A percentile compares a stretch with the other conserved stretches of the same genome.
phyloP scores from a whole-genome alignment of 1,284 basidiomycete genomes.

The Papiliotrema nemorosa region DNA sequence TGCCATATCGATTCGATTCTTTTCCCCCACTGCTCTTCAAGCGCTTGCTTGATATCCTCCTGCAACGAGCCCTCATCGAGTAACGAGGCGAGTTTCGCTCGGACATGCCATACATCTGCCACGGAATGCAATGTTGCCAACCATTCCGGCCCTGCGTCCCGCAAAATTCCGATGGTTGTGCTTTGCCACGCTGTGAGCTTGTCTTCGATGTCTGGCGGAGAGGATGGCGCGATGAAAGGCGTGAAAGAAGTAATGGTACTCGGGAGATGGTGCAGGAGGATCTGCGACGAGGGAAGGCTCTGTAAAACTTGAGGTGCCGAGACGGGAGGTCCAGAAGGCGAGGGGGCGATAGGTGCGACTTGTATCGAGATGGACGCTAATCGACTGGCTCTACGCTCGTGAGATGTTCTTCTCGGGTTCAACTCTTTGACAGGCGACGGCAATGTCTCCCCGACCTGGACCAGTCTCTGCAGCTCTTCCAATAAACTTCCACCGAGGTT shows the following conservation, averaged over 20 bases:
- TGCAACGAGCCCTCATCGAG: slow-evolving; percentile 30
- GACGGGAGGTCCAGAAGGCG: slow-evolving; percentile 22
- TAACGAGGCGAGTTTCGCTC: slow-evolving; percentile 16
- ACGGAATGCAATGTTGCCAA: slow-evolving; percentile 32
- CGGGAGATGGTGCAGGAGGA: slow-evolving; percentile 47
- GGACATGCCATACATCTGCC: slow-evolving; percentile 42
- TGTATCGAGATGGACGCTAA: slow-evolving; percentile 43
- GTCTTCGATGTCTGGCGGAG: slow-evolving; percentile 53
- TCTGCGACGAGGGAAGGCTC: slow-evolving; percentile 46
- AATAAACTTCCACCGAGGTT: slow-evolving; percentile 4
- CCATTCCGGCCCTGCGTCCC: slow-evolving; percentile 34
- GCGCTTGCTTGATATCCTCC: slow-evolving; percentile 18
- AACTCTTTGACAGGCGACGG: slow-evolving; percentile 5
- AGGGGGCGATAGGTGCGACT: slow-evolving; percentile 15
- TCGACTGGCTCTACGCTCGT: slow-evolving; percentile 36
- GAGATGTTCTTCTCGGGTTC: slow-evolving; percentile 15
- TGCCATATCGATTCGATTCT: slow-evolving; percentile 44
- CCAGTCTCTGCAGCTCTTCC: slow-evolving; percentile 32
- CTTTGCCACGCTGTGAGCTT: slow-evolving; percentile 39
- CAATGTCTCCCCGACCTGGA: slow-evolving; percentile 38
- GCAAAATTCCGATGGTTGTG: slow-evolving; percentile 22
- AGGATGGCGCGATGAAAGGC: slow-evolving; percentile 57
- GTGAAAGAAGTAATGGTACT: slow-evolving; percentile 42
- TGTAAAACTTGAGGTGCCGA: slow-evolving; percentile 38
- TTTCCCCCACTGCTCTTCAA: slow-evolving; percentile 41